Percentiles rank a stretch among this genome's conserved stretches.
Conservation (phyloP, 75 land plant species). For the Sequoia sempervirens region DNA sequence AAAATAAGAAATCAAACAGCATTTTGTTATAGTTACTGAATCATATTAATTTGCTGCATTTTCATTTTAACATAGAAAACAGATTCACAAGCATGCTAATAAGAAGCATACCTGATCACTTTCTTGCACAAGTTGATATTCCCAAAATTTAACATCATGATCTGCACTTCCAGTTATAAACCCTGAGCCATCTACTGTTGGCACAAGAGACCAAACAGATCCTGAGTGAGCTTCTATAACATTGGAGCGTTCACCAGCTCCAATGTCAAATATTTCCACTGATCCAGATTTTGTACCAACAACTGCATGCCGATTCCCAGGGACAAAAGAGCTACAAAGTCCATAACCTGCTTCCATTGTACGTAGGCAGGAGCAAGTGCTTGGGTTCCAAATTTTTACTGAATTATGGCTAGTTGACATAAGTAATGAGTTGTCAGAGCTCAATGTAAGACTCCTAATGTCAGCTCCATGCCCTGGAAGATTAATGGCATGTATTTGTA, state of each 20-base stretch:
- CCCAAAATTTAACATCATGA: constrained; percentile 94
- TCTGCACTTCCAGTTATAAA: constrained; percentile 94
- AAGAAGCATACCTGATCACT: constrained; percentile 33
- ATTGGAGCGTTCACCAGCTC: constrained; percentile 66
- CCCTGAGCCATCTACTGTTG: constrained; percentile 70
- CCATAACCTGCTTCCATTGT: constrained; percentile 95
- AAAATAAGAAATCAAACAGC: neutral
- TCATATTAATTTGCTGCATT: neutral
- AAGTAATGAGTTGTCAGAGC: constrained; percentile 68
- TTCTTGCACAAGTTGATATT: constrained; percentile 56
- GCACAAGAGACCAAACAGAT: constrained; percentile 57
- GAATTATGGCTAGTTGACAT: constrained; percentile 95
- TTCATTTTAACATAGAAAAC: neutral
- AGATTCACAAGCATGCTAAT: neutral
- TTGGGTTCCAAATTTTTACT: constrained; percentile 95
- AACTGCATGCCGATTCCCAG: constrained; percentile 70
- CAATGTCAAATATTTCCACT: constrained; percentile 82
- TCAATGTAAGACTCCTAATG: constrained; percentile 77
- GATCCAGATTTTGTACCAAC: constrained; percentile 89
- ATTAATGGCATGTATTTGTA: constrained; percentile 50
- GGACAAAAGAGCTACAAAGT: constrained; percentile 70
- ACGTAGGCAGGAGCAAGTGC: constrained; percentile 77
- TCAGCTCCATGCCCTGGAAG: constrained; percentile 88
- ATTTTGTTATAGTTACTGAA: neutral
- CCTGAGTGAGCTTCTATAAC: constrained; percentile 77